A percentile compares a stretch with the other conserved stretches of the same genome.
Evolutionary conservation across 805 yeast species (phyloP).

Genomic region (Kodamaea laetipori): DNA sequence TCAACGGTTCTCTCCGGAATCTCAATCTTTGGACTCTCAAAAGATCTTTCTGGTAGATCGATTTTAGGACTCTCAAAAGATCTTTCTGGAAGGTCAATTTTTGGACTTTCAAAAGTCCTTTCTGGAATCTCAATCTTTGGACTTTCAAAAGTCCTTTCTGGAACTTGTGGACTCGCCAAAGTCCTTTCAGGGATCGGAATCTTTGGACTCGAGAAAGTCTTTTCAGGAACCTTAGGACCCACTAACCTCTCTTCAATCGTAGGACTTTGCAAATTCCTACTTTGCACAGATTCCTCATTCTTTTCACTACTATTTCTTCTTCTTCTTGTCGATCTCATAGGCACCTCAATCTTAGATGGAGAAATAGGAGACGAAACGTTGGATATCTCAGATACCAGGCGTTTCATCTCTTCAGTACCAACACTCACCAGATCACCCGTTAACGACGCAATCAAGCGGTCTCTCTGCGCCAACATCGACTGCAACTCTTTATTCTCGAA

Average conservation of each 20-base stretch:
- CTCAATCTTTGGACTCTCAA: neutral
- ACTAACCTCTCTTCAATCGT: neutral
- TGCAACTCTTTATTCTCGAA: conserved; percentile 40
- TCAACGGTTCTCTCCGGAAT: neutral
- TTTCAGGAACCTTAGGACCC: no score
- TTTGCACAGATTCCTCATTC: no score
- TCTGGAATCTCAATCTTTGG: no score
- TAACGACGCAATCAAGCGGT: conserved; percentile 10
- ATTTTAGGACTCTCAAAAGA: no score
- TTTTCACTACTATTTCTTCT: conserved; percentile 13
- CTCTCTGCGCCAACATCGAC: conserved; percentile 16
- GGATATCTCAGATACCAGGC: conserved; percentile 1
- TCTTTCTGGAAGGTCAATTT: no score
- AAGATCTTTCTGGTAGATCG: no score
- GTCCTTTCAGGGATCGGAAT: no score
- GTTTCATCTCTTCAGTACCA: neutral
- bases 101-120: no score
- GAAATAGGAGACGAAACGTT: conserved; percentile 1
- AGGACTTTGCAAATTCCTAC: no score
- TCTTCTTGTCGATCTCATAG: conserved; percentile 26
- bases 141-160: no score
- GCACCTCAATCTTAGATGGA: conserved; percentile 19
- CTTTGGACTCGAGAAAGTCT: no score
- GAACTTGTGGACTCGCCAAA: no score
- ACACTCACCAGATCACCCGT: neutral